Percentiles rank a stretch among this genome's conserved stretches.
phyloP scores from a whole-genome alignment of 495 filamentous ascomycete species.

The Neurospora tetraspora region DNA sequence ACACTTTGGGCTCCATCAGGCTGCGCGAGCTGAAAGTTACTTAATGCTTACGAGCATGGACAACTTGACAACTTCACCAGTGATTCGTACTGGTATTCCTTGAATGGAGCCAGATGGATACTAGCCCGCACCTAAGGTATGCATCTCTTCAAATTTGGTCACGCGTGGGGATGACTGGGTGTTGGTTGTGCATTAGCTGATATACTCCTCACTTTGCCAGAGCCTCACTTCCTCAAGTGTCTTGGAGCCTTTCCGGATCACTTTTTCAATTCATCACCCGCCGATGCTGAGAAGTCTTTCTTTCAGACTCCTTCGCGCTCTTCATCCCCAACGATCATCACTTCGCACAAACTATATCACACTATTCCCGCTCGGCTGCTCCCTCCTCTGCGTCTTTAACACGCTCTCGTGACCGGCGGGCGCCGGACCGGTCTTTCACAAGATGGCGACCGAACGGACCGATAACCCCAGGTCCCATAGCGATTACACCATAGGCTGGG shows the following conservation, averaged over 20 bases:
- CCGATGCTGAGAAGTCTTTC: not conserved
- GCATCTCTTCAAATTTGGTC: not conserved
- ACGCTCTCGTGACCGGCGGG: not conserved
- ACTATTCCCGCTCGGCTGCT: accelerated
- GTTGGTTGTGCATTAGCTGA: not conserved
- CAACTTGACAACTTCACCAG: not conserved
- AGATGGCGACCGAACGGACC: not conserved
- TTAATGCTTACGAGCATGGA: not conserved
- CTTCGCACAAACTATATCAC: not conserved
- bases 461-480: not conserved
- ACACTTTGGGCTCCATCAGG: not conserved
- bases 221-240: not conserved
- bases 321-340: not conserved
- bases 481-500: not conserved
- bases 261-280: not conserved
- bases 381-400: not conserved
- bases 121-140: not conserved
- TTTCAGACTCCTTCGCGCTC: not conserved
- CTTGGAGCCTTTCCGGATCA: not conserved
- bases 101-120: not conserved
- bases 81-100: not conserved
- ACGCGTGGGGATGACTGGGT: not conserved
- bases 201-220: not conserved
- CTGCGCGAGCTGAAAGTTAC: not conserved
- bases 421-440: not conserved